Evolutionary conservation across 768 basidiomycete genomes (phyloP).

Genomic region (Trichaptum fuscoviolaceum): DNA sequence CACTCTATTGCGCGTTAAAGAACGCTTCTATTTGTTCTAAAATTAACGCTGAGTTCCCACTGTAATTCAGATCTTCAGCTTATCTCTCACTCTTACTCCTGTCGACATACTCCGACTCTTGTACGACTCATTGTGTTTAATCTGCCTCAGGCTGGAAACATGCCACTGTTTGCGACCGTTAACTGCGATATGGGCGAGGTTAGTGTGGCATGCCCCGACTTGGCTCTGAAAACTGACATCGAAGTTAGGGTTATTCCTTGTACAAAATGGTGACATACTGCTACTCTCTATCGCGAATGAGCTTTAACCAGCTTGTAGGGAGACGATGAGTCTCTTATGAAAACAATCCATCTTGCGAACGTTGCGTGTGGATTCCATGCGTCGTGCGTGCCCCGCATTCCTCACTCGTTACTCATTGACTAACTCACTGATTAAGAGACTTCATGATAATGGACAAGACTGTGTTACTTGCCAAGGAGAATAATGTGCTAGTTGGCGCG

Average conservation of each 20-base stretch:
- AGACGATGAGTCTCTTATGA: constrained; percentile 49
- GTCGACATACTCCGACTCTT: neutral
- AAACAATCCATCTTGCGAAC: constrained; percentile 54
- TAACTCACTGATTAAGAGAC: constrained; percentile 33
- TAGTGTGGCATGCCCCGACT: neutral
- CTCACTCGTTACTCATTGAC: neutral
- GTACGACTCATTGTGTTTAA: neutral
- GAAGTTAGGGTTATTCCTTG: constrained; percentile 43
- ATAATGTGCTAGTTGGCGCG: constrained; percentile 57
- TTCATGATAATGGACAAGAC: constrained; percentile 64
- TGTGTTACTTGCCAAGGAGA: constrained; percentile 48
- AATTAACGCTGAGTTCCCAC: neutral
- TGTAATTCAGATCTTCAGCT: neutral
- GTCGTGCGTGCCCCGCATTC: constrained; percentile 32
- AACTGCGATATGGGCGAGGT: constrained; percentile 59
- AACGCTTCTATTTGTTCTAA: no score
- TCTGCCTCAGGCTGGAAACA: neutral
- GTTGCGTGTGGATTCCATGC: constrained; percentile 69
- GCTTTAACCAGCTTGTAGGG: constrained; percentile 26
- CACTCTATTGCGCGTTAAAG: no score
- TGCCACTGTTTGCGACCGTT: constrained; percentile 31
- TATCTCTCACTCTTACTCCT: neutral
- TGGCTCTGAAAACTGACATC: neutral
- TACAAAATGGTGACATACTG: constrained; percentile 37
- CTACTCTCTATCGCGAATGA: neutral